Evolutionary conservation across 768 basidiomycete genomes (phyloP).

Genomic region (Amanita polypyramis): DNA sequence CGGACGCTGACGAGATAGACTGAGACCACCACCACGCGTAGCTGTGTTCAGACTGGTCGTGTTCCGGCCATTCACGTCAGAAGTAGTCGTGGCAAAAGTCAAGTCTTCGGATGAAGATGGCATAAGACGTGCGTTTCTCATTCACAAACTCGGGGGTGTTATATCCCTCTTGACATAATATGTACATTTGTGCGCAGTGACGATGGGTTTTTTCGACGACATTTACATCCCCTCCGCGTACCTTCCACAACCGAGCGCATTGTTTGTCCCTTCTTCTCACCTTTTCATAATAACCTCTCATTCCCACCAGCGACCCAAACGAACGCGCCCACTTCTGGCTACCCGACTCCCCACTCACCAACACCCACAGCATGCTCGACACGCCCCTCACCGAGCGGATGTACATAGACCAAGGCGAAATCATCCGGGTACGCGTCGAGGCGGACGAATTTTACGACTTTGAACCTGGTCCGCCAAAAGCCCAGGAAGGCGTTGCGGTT

Average conservation of each 20-base stretch:
- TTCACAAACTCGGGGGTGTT: not conserved
- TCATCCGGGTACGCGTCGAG: slow-evolving; percentile 71
- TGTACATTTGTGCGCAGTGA: slow-evolving; percentile 40
- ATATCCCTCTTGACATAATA: not conserved
- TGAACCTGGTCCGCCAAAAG: slow-evolving; percentile 76
- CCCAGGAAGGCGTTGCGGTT: slow-evolving; percentile 54
- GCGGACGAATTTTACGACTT: slow-evolving; percentile 79
- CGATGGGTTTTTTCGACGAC: slow-evolving; percentile 90
- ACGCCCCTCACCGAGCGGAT: slow-evolving; percentile 55
- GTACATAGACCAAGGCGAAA: slow-evolving; percentile 73
- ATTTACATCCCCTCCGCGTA: slow-evolving; percentile 74
- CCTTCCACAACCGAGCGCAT: slow-evolving; percentile 73
- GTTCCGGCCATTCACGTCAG: slow-evolving; percentile 84
- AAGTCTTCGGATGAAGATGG: slow-evolving; percentile 80
- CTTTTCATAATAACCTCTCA: not conserved
- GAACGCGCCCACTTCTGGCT: slow-evolving; percentile 82
- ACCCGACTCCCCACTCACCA: slow-evolving; percentile 43
- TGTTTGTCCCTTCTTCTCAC: slow-evolving; percentile 34
- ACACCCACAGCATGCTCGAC: slow-evolving; percentile 57
- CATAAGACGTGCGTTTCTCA: slow-evolving; percentile 57
- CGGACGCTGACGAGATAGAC: no score
- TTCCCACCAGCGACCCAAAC: slow-evolving; percentile 53
- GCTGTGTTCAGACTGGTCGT: slow-evolving; percentile 85
- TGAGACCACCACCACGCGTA: no score
- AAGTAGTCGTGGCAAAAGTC: slow-evolving; percentile 85